Percentiles rank a stretch among this genome's conserved stretches.
These are phyloP conservation scores for Alnus rubra DNA, from an alignment of 306 rosid species.

Conservation along the genomic window DNA sequence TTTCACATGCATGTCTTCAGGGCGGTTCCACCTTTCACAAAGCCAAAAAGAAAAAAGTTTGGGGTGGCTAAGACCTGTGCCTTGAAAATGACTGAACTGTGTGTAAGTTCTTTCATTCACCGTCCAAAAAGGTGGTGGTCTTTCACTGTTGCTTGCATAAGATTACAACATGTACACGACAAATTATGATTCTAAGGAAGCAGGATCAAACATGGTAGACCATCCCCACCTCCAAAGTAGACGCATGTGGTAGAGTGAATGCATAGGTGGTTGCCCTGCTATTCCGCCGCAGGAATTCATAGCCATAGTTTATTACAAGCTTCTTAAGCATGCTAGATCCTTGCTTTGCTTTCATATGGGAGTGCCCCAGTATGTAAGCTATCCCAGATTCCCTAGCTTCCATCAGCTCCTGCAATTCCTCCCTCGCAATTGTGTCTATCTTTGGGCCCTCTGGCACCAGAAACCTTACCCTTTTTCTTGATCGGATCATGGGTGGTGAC, in stretches of 20 bases:
- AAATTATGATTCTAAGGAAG: constrained; percentile 14
- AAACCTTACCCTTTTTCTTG: constrained; percentile 75
- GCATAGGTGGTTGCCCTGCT: constrained; percentile 63
- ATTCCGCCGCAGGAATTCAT: constrained; percentile 86
- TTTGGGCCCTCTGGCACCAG: constrained; percentile 72
- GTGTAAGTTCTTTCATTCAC: constrained; percentile 12
- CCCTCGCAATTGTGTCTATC: constrained; percentile 45
- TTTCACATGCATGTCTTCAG: not conserved
- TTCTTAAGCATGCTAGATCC: constrained; percentile 69
- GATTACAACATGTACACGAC: constrained; percentile 44
- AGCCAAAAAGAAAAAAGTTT: not conserved
- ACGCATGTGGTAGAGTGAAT: constrained; percentile 61
- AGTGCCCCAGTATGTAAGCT: constrained; percentile 78
- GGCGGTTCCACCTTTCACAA: constrained; percentile 2
- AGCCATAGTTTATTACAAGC: constrained; percentile 62
- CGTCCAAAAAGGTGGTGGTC: constrained; percentile 8
- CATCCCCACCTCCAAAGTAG: constrained; percentile 94
- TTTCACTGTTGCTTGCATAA: constrained; percentile 24
- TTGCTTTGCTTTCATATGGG: constrained; percentile 76
- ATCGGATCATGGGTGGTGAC: constrained; percentile 45
- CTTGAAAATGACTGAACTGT: constrained; percentile 7
- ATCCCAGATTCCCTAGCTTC: constrained; percentile 87
- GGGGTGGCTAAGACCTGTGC: not conserved
- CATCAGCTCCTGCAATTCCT: constrained; percentile 69
- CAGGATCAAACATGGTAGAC: constrained; percentile 62